Conservation (phyloP, 805 yeast species). For the Lipomyces anomalus region DNA sequence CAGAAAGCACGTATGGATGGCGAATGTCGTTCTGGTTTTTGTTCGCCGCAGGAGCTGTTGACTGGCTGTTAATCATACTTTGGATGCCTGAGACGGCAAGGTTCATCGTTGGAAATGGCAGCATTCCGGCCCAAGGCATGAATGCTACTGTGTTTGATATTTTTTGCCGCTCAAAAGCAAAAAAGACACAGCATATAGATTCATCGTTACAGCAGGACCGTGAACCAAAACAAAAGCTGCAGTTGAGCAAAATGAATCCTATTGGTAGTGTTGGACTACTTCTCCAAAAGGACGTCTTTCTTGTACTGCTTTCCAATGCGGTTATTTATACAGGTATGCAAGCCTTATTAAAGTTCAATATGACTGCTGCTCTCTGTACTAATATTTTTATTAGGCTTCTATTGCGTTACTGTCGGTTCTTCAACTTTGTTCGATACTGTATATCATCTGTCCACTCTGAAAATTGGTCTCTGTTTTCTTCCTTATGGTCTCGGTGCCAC, state of each 20-base stretch:
- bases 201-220: constrained; percentile 1
- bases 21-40: constrained; percentile 84
- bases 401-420: constrained; percentile 59
- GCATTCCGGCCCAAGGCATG: constrained; percentile 51
- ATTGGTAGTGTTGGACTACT: constrained; percentile 37
- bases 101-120: constrained; percentile 58
- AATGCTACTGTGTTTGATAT: constrained; percentile 14
- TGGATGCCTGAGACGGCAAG: constrained; percentile 73
- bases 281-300: constrained; percentile 40
- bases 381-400: too few species aligned
- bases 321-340: constrained; percentile 59
- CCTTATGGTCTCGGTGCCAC: constrained; percentile 69
- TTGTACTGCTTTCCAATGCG: constrained; percentile 52
- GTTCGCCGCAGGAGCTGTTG: constrained; percentile 58
- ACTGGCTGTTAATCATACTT: constrained; percentile 45
- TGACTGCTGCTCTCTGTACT: too few species aligned
- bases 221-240: too few species aligned
- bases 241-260: constrained; percentile 12
- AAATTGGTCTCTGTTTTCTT: constrained; percentile 66
- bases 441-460: constrained; percentile 49
- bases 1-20: constrained; percentile 61
- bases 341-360: too few species aligned
- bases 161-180: neutral
- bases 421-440: constrained; percentile 47
- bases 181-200: neutral